A percentile compares a stretch with the other conserved stretches of the same genome.
These are phyloP conservation scores for Fraxinus velutina DNA, from an alignment of 305 asterid species.

Conservation along the genomic window DNA sequence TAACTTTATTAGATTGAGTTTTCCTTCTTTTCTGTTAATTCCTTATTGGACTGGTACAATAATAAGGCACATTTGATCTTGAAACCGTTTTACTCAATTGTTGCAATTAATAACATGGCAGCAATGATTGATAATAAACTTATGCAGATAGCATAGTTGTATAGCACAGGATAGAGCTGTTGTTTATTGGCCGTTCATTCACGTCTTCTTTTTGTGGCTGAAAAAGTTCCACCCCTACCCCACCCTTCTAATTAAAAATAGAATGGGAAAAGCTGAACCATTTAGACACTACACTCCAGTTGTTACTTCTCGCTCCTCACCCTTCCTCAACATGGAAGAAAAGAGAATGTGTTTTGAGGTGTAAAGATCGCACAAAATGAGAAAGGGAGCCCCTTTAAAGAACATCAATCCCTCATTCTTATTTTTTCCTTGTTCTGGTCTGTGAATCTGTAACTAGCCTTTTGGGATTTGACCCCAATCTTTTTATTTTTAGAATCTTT, in stretches of 20 bases:
- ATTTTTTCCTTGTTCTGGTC: not conserved
- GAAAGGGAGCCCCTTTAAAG: not conserved
- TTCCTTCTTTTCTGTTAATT: not conserved
- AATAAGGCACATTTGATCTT: not conserved
- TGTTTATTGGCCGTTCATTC: not conserved
- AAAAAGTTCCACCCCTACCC: not conserved
- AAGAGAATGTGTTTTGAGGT: not conserved
- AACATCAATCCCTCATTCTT: not conserved
- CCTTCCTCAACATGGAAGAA: not conserved
- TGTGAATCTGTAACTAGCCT: not conserved
- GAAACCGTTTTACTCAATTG: not conserved
- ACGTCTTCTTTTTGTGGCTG: not conserved
- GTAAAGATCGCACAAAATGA: constrained; percentile 18
- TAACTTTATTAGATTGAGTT: not conserved
- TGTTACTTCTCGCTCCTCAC: not conserved
- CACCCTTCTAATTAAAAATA: not conserved
- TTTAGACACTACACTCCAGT: not conserved
- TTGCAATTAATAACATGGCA: not conserved
- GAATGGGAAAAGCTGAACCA: not conserved
- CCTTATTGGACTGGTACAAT: not conserved
- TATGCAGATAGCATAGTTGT: not conserved
- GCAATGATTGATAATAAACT: not conserved
- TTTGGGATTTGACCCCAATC: not conserved
- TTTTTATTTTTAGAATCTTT: not conserved
- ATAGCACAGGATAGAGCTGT: not conserved